Conservation (phyloP, 192 early-diverging fungal species). For the Funneliformis geosporum region DNA sequence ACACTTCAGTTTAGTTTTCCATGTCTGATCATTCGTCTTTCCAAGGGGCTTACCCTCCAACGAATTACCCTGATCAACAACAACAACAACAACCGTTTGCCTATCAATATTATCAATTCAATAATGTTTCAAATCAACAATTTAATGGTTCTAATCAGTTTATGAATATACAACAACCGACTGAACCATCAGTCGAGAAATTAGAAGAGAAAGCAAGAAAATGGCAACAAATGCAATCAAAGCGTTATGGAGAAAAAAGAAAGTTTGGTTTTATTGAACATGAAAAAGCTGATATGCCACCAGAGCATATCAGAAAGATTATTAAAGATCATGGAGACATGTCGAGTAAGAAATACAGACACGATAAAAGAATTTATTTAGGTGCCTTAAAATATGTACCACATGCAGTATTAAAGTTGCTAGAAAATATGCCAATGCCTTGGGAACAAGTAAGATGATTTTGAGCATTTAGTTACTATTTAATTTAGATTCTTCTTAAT, state of each 20-base stretch:
- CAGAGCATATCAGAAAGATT: constrained; percentile 97
- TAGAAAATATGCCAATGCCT: constrained; percentile 99
- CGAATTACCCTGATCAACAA: constrained; percentile 19
- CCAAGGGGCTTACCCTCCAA: constrained; percentile 4
- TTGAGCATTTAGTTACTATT: background rate
- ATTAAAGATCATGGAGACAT: constrained; percentile 99
- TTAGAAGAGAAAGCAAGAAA: constrained; percentile 82
- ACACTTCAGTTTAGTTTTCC: background rate
- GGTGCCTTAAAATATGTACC: constrained; percentile 99
- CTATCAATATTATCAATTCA: constrained; percentile 33
- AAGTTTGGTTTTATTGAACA: constrained; percentile 94
- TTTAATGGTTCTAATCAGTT: background rate
- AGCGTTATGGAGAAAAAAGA: constrained; percentile 91
- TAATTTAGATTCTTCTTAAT: background rate
- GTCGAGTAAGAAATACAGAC: constrained; percentile 93
- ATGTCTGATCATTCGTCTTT: constrained; percentile 21
- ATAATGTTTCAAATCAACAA: constrained; percentile 12
- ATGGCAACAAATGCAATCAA: constrained; percentile 89
- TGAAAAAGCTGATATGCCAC: constrained; percentile 96
- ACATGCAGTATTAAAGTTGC: constrained; percentile 94
- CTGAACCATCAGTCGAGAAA: constrained; percentile 47
- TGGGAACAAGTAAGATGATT: constrained; percentile 83
- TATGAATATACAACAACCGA: constrained; percentile 1
- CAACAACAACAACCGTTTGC: constrained; percentile 25
- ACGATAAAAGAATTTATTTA: constrained; percentile 98